Conservation (phyloP, 2,329 filamentous ascomycete species). For the Aspergillus melleus region DNA sequence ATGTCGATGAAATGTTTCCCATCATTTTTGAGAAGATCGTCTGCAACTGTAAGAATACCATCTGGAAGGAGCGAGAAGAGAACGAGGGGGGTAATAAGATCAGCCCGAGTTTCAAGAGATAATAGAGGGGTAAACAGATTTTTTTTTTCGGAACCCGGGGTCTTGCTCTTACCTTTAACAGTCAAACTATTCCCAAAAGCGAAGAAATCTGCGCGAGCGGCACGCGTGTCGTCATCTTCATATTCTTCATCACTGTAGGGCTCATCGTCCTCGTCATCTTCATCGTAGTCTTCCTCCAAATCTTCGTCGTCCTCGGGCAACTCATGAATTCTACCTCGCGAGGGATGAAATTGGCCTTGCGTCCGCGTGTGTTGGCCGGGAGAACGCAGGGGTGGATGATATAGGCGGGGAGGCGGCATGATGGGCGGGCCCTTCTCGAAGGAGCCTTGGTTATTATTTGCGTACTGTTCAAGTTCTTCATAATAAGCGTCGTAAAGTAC, state of each 20-base stretch:
- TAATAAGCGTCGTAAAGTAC: conserved; percentile 99
- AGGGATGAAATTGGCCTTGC: conserved; percentile 62
- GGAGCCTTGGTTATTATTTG: conserved; percentile 71
- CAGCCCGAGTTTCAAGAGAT: conserved; percentile 20
- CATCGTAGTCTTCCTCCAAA: conserved; percentile 58
- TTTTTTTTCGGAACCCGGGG: conserved; percentile 5
- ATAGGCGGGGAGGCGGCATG: conserved; percentile 66
- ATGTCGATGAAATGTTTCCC: conserved; percentile 99
- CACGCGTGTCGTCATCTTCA: conserved; percentile 63
- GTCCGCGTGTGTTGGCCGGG: conserved; percentile 58
- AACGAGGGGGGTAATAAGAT: conserved; percentile 46
- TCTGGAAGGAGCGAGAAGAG: conserved; percentile 52
- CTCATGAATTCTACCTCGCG: conserved; percentile 69
- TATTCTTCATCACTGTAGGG: conserved; percentile 65
- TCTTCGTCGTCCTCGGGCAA: conserved; percentile 58
- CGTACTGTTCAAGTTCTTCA: conserved; percentile 95
- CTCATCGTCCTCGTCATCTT: conserved; percentile 70
- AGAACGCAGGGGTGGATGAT: conserved; percentile 57
- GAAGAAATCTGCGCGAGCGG: conserved; percentile 77
- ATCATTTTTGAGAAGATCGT: conserved; percentile 97
- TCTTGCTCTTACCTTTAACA: conserved; percentile 67
- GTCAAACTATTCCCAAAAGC: conserved; percentile 97
- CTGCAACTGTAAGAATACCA: conserved; percentile 96
- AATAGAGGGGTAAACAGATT: not conserved
- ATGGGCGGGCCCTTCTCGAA: conserved; percentile 65